Evolutionary conservation across 2,329 filamentous ascomycete genomes (phyloP).

Genomic region (Talaromyces rugulosus): DNA sequence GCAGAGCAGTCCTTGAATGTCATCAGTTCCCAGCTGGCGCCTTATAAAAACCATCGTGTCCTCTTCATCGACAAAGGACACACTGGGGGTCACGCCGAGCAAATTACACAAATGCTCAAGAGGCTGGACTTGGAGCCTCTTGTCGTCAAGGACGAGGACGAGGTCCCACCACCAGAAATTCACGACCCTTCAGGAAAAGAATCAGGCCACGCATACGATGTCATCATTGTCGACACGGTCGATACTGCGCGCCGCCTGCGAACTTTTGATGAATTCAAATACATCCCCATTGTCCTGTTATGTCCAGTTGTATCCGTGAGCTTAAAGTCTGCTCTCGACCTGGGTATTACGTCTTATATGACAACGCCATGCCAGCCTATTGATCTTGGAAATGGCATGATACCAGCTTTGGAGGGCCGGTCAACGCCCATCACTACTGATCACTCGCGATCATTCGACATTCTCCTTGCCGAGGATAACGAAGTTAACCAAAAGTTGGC

Average conservation of each 20-base stretch:
- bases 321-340: slow-evolving; percentile 82
- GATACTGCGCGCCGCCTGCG: slow-evolving; percentile 76
- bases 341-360: slow-evolving; percentile 95
- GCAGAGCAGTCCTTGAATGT: slow-evolving; percentile 69
- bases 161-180: slow-evolving; percentile 52
- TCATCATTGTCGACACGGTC: slow-evolving; percentile 86
- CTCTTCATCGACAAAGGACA: slow-evolving; percentile 85
- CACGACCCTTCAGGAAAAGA: slow-evolving; percentile 46
- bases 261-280: slow-evolving; percentile 85
- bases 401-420: slow-evolving; percentile 84
- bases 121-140: slow-evolving; percentile 72
- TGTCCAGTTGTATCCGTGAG: slow-evolving; percentile 84
- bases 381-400: slow-evolving; percentile 87
- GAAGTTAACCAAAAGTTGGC: slow-evolving; percentile 90
- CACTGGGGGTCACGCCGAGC: slow-evolving; percentile 66
- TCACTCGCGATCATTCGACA: slow-evolving; percentile 88
- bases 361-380: slow-evolving; percentile 88
- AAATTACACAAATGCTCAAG: slow-evolving; percentile 69
- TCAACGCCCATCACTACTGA: slow-evolving; percentile 85
- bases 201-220: slow-evolving; percentile 67
- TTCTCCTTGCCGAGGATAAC: slow-evolving; percentile 89
- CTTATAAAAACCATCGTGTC: slow-evolving; percentile 83
- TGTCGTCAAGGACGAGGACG: slow-evolving; percentile 65
- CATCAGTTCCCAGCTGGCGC: slow-evolving; percentile 69
- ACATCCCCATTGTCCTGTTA: slow-evolving; percentile 84